These are phyloP conservation scores for Collybia sordida DNA, from an alignment of 768 basidiomycete genomes.

Conservation along the genomic window DNA sequence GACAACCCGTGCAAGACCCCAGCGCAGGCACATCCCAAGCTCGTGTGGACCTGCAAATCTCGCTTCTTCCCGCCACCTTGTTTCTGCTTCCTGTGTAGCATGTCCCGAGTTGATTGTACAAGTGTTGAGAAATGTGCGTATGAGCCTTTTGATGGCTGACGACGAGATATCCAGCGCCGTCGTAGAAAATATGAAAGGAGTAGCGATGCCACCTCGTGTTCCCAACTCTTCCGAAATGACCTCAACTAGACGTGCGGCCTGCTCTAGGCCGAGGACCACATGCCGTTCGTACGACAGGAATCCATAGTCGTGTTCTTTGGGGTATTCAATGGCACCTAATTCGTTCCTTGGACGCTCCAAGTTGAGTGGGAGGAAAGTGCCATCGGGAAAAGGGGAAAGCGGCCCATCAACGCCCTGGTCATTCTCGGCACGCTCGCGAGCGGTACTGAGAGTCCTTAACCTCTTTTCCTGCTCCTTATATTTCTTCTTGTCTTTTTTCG, in stretches of 20 bases:
- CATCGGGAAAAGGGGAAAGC: slow-evolving; percentile 44
- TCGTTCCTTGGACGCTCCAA: slow-evolving; percentile 47
- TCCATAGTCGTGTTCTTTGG: slow-evolving; percentile 56
- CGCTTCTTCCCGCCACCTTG: slow-evolving; percentile 77
- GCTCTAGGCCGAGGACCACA: slow-evolving; percentile 73
- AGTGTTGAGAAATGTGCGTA: slow-evolving; percentile 77
- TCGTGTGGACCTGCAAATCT: slow-evolving; percentile 84
- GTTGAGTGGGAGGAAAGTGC: slow-evolving; percentile 51
- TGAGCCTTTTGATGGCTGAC: slow-evolving; percentile 71
- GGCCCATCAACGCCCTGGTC: slow-evolving; percentile 25
- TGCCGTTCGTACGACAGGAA: slow-evolving; percentile 74
- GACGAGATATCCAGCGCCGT: slow-evolving; percentile 84
- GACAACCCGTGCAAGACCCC: slow-evolving; percentile 84
- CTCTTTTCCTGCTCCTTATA: slow-evolving; percentile 39
- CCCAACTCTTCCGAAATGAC: slow-evolving; percentile 70
- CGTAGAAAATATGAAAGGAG: slow-evolving; percentile 89
- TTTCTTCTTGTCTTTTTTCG: slow-evolving; percentile 58
- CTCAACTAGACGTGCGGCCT: slow-evolving; percentile 70
- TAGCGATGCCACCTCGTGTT: slow-evolving; percentile 75
- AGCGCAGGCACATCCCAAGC: slow-evolving; percentile 88
- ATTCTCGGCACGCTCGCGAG: slow-evolving; percentile 32
- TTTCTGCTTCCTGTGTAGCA: slow-evolving; percentile 42
- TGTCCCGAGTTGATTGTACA: slow-evolving; percentile 37
- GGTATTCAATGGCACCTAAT: slow-evolving; percentile 32
- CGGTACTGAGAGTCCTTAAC: slow-evolving; percentile 40